Base-by-base conservation (phyloP, 108 stramenopile species). In the Mediolabrus comicus region DNA sequence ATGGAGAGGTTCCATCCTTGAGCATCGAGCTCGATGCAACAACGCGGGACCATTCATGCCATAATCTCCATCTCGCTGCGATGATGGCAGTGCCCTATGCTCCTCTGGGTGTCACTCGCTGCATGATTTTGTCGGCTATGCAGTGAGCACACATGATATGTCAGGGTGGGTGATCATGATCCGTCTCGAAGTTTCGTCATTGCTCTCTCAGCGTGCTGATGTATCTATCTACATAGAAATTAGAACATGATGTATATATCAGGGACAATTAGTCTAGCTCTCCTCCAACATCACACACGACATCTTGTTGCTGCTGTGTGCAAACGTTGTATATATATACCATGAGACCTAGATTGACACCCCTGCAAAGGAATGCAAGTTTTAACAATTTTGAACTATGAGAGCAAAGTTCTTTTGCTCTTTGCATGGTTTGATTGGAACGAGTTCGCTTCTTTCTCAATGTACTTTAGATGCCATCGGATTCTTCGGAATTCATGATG, bases 281-380 rank as follows among this genome's bases (percentile, higher is more conserved):
- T 43, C 19, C 16, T 17, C 16, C 41, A 17, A 17, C 41, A 43
- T 43, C 41, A 43, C 4, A 43, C 41, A 43, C 16, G 16, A 43
- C 19, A n/a, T 3, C 41, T 43, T 17, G 41, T 43, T 17, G 12
- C n/a, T 17, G 6, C 16, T 6, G 41, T 43, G 41, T 43, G 41
- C 41, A 17, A 17, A 17, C 19, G 41, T 17, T 43, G 41, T 43
- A 17, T 6, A 3, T 17, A 17, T 6, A 43, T n/a, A 17, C 41
- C 16, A 43, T 43, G 41, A 43, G 19, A 43, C 41, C 17, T 43
- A 43, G 41, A 43, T 43, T 43, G 41, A 43, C 41, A 43, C 41
- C 41, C 41, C 41, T 43, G 41, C 41, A 43, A 43, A 43, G 41
- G 41, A 43, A 43, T 43, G 41, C 41, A 43, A 43, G 41, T 17